Evolutionary conservation across 805 yeast species (phyloP).

Genomic region (Yamadazyma takamatsuzukensis): DNA sequence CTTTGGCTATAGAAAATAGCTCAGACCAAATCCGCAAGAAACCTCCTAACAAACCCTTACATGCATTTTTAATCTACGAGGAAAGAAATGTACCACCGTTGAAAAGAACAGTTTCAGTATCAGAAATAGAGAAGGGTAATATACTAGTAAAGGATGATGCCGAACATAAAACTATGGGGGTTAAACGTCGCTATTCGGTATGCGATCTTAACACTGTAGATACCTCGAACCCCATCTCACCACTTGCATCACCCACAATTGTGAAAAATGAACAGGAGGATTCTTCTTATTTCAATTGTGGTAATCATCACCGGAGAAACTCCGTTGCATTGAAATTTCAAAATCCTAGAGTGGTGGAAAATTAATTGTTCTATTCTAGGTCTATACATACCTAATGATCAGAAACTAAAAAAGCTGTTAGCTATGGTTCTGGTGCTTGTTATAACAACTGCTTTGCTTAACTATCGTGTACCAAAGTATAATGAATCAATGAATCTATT

Average conservation of each 20-base stretch:
- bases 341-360: constrained; percentile 24
- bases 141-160: neutral
- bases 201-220: constrained; percentile 11
- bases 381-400: too few species aligned
- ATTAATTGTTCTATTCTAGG: too few species aligned
- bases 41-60: constrained; percentile 14
- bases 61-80: constrained; percentile 18
- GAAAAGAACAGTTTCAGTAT: constrained; percentile 5
- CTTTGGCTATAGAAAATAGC: too few species aligned
- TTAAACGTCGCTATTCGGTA: constrained; percentile 9
- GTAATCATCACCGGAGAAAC: constrained; percentile 39
- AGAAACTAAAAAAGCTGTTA: neutral
- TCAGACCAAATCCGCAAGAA: too few species aligned
- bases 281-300: neutral
- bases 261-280: constrained; percentile 1
- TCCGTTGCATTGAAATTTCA: constrained; percentile 47
- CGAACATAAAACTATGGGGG: neutral
- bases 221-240: constrained; percentile 5
- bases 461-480: constrained; percentile 64
- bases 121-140: constrained; percentile 3
- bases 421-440: neutral
- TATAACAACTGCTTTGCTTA: neutral
- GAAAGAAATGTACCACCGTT: neutral
- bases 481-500: constrained; percentile 68
- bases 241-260: constrained; percentile 1